phyloP scores from a whole-genome alignment of 2,329 filamentous ascomycete species.

The Teratosphaeria destructans region DNA sequence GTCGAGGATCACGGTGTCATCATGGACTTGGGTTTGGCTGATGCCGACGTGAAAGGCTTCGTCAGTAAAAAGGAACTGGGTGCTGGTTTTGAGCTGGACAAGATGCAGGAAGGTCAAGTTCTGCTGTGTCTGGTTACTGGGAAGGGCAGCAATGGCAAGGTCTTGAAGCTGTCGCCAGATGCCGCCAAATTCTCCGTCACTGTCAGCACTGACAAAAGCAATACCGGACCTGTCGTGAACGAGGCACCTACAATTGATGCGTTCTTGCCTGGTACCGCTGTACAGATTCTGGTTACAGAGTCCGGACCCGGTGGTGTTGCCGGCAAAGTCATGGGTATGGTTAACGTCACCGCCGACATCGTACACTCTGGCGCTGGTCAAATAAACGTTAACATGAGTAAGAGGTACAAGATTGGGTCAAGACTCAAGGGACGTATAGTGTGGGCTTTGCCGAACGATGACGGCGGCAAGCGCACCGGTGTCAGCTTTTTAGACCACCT shows the following conservation, averaged over 20 bases:
- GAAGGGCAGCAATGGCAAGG: slow-evolving; percentile 65
- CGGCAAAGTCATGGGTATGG: slow-evolving; percentile 83
- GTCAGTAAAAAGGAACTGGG: slow-evolving; percentile 76
- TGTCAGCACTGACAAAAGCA: slow-evolving; percentile 6
- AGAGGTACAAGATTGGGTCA: slow-evolving; percentile 71
- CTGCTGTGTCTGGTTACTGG: slow-evolving; percentile 73
- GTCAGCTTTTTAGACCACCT: slow-evolving; percentile 84
- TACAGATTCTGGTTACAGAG: slow-evolving; percentile 73
- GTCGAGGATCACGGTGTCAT: slow-evolving; percentile 93
- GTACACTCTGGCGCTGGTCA: slow-evolving; percentile 69
- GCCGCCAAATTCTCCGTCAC: slow-evolving; percentile 33
- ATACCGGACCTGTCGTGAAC: slow-evolving; percentile 36
- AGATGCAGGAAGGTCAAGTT: slow-evolving; percentile 71
- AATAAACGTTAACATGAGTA: slow-evolving; percentile 57
- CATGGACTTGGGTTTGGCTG: slow-evolving; percentile 77
- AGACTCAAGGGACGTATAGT: slow-evolving; percentile 81
- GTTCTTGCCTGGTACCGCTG: slow-evolving; percentile 84
- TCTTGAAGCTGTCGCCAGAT: slow-evolving; percentile 75
- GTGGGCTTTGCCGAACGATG: slow-evolving; percentile 71
- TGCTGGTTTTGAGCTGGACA: slow-evolving; percentile 50
- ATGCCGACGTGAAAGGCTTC: slow-evolving; percentile 64
- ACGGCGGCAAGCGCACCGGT: slow-evolving; percentile 66
- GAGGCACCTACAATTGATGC: slow-evolving; percentile 79
- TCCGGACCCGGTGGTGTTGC: slow-evolving; percentile 63
- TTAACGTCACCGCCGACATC: slow-evolving; percentile 83